These are phyloP conservation scores for Cicer yamashitae DNA, from an alignment of 306 rosid genomes.

Conservation along the genomic window DNA sequence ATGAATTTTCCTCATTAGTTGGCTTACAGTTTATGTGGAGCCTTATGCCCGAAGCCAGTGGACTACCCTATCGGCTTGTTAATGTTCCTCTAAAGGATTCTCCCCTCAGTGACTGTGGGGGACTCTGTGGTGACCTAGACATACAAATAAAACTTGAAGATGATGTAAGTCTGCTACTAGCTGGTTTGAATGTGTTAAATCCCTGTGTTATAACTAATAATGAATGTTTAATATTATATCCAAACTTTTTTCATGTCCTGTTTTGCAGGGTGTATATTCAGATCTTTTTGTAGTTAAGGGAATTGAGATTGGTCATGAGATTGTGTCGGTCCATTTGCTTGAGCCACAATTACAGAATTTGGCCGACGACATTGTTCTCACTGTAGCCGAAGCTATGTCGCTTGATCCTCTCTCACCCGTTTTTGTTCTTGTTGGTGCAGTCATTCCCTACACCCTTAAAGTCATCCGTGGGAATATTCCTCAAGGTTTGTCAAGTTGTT, in stretches of 20 bases:
- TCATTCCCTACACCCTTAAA: constrained; percentile 72
- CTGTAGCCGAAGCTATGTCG: constrained; percentile 98
- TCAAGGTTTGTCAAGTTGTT: constrained; percentile 66
- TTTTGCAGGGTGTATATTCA: constrained; percentile 91
- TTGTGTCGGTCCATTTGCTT: constrained; percentile 75
- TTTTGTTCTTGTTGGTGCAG: constrained; percentile 81
- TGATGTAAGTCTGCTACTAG: constrained; percentile 64
- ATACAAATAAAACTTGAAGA: constrained; percentile 87
- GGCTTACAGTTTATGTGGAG: constrained; percentile 94
- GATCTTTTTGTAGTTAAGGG: constrained; percentile 89
- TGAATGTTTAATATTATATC: constrained; percentile 33
- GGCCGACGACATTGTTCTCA: constrained; percentile 79
- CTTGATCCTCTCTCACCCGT: constrained; percentile 94
- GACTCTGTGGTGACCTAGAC: constrained; percentile 89
- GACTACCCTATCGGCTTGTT: constrained; percentile 69
- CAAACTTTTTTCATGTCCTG: constrained; percentile 44
- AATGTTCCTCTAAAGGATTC: constrained; percentile 92
- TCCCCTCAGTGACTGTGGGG: constrained; percentile 93
- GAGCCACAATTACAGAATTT: constrained; percentile 69
- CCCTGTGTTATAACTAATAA: constrained; percentile 24
- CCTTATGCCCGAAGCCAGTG: constrained; percentile 63
- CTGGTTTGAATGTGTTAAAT: constrained; percentile 46
- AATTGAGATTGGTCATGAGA: constrained; percentile 87
- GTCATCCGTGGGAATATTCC: constrained; percentile 77
- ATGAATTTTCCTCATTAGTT: constrained; percentile 90